Base-by-base conservation (phyloP, 2,329 filamentous ascomycete genomes). In the Fusarium sp. region DNA sequence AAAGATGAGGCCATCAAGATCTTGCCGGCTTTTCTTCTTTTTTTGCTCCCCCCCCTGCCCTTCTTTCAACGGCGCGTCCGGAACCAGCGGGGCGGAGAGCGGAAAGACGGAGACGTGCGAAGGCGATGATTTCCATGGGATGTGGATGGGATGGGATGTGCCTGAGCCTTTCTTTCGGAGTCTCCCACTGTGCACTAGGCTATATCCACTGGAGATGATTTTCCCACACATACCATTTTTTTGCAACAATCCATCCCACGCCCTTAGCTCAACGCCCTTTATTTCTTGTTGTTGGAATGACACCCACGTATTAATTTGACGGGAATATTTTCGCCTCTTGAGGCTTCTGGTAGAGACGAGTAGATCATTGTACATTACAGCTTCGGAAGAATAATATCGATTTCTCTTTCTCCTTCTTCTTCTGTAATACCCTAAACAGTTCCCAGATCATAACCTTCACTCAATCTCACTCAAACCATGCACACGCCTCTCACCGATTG, bases 41-140 rank as follows among this genome's bases (percentile, higher is more conserved):
- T 10, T 3, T 9, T 22, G 22, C 22, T 22, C 4, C 11, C 45
- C 43, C 22, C 45, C 43, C 20, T 45, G 40, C 40, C 14, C 45
- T 50, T 50, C 25, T 50, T 63, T 61, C 17, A 62, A 43, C 62
- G 66, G 66, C 54, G 58, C 56, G 40, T 50, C 71, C 71, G 71
- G 71, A 71, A 54, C 32, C 66, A 20, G 60, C 71, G 71, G 71
- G 70, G 70, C 70, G 66, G 66, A 72, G 56, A 25, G 32, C 47
- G 61, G 50, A 45, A 57, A 32, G 52, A 35, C 70, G 70, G 70
- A 66, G 62, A 58, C 37, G 50, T 25, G 14, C 62, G 50, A 64
- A 45, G 35, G 50, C 37, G 62, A 47, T 33, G 30, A 56, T 47
- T 20, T 20, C 20, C 30, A 52, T 27, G 27, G 14, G 17, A 14